These are phyloP conservation scores for Leucogyrophana mollusca DNA, from an alignment of 768 basidiomycete species.

Conservation along the genomic window DNA sequence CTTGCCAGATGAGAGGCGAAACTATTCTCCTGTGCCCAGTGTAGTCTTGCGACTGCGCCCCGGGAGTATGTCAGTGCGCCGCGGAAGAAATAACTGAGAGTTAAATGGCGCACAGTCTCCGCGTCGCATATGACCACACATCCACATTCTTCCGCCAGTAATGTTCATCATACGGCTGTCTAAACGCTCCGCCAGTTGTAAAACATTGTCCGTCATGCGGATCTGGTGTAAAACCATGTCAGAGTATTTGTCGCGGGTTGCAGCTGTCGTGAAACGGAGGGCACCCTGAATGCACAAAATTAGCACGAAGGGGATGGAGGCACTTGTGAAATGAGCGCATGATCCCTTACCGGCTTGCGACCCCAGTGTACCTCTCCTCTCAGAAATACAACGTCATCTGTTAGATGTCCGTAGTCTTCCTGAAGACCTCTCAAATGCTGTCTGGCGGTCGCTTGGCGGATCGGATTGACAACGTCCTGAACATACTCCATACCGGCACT, in stretches of 20 bases:
- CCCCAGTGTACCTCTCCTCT: conserved; percentile 35
- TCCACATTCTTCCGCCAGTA: conserved; percentile 35
- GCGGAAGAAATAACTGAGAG: background rate
- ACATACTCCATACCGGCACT: conserved; percentile 38
- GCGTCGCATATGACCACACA: conserved; percentile 45
- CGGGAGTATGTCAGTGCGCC: background rate
- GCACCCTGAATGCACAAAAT: conserved; percentile 21
- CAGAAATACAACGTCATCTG: conserved; percentile 36
- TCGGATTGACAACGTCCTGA: conserved; percentile 37
- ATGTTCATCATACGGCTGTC: conserved; percentile 27
- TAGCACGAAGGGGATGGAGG: background rate
- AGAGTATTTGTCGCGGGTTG: conserved; percentile 24
- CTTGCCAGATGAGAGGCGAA: conserved; percentile 33
- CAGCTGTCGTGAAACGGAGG: conserved; percentile 31
- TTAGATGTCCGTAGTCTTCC: conserved; percentile 36
- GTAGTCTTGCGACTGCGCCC: conserved; percentile 24
- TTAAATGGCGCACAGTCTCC: conserved; percentile 37
- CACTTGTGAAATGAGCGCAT: background rate
- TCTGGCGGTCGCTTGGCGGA: conserved; percentile 31
- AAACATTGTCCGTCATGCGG: conserved; percentile 20
- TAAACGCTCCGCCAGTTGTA: conserved; percentile 29
- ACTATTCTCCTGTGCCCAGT: conserved; percentile 34
- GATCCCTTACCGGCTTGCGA: conserved; percentile 37
- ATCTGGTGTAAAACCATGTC: conserved; percentile 32
- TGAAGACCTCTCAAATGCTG: conserved; percentile 33